These are phyloP conservation scores for Penicillium nordicum DNA, from an alignment of 2,329 filamentous ascomycete species.

Conservation along the genomic window DNA sequence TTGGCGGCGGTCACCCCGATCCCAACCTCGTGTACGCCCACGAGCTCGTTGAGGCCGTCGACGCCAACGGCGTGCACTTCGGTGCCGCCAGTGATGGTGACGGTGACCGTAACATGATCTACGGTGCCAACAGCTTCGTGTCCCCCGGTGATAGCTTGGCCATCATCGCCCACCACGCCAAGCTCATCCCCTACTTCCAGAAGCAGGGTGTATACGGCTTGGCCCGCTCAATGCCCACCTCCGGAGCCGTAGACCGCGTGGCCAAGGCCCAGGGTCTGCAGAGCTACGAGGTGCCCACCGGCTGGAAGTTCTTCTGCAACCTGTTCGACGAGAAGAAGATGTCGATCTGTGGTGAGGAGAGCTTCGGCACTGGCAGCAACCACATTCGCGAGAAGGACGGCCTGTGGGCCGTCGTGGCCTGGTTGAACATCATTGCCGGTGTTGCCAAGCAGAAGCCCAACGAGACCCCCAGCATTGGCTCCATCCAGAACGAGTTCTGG, in stretches of 20 bases:
- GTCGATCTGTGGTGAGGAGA: conserved; percentile 98
- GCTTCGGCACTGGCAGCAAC: conserved; percentile 95
- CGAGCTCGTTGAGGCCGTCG: conserved; percentile 88
- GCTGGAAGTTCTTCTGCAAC: conserved; percentile 99
- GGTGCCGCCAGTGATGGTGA: conserved; percentile 95
- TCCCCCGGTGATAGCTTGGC: conserved; percentile 95
- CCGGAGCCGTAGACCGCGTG: conserved; percentile 89
- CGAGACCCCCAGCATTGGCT: conserved; percentile 84
- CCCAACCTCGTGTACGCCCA: conserved; percentile 97
- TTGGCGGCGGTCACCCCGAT: conserved; percentile 94
- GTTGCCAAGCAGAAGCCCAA: conserved; percentile 77
- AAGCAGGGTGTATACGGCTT: conserved; percentile 94
- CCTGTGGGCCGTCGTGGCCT: conserved; percentile 93
- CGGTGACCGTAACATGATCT: conserved; percentile 99
- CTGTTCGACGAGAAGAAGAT: conserved; percentile 93
- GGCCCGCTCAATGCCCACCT: conserved; percentile 96
- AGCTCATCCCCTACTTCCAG: conserved; percentile 97
- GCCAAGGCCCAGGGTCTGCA: conserved; percentile 89
- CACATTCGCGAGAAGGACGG: conserved; percentile 99
- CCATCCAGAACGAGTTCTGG: conserved; percentile 98
- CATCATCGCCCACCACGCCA: conserved; percentile 95
- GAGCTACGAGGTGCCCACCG: conserved; percentile 95
- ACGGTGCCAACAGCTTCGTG: conserved; percentile 93
- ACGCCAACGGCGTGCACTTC: conserved; percentile 88
- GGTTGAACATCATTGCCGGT: conserved; percentile 97